These are phyloP conservation scores for Blastobotrys apis DNA, from an alignment of 1,139 yeast species.

Conservation along the genomic window DNA sequence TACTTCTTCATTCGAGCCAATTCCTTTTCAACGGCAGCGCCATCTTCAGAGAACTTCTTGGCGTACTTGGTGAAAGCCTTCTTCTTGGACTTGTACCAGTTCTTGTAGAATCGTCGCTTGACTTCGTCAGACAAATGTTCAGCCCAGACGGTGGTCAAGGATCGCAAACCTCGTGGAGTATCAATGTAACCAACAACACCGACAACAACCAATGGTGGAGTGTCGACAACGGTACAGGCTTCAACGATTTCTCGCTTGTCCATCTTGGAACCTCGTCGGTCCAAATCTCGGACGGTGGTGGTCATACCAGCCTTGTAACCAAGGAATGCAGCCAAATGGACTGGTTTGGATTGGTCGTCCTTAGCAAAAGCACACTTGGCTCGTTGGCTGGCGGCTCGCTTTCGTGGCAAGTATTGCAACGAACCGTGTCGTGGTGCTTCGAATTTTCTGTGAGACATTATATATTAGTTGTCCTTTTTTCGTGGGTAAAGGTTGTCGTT, in stretches of 20 bases:
- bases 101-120: slow-evolving; percentile 99
- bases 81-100: slow-evolving; percentile 99
- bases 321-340: slow-evolving; percentile 97
- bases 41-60: slow-evolving; percentile 93
- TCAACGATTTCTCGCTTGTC: slow-evolving; percentile 99
- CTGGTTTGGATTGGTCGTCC: slow-evolving; percentile 98
- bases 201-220: slow-evolving; percentile 97
- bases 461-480: slow-evolving; percentile 15
- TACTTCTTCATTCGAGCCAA: slow-evolving; percentile 98
- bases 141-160: slow-evolving; percentile 99
- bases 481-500: neutral
- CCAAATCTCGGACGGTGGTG: slow-evolving; percentile 99
- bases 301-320: slow-evolving; percentile 99
- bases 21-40: slow-evolving; percentile 88
- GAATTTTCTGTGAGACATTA: slow-evolving; percentile 99
- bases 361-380: slow-evolving; percentile 99
- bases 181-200: slow-evolving; percentile 99
- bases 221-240: slow-evolving; percentile 98
- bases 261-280: slow-evolving; percentile 99
- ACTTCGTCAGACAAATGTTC: slow-evolving; percentile 99
- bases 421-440: slow-evolving; percentile 99
- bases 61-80: slow-evolving; percentile 99
- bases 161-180: slow-evolving; percentile 99
- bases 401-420: slow-evolving; percentile 98
- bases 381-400: slow-evolving; percentile 98